Conservation (phyloP, 2,329 filamentous ascomycete genomes). For the Nemania bipapillata region DNA sequence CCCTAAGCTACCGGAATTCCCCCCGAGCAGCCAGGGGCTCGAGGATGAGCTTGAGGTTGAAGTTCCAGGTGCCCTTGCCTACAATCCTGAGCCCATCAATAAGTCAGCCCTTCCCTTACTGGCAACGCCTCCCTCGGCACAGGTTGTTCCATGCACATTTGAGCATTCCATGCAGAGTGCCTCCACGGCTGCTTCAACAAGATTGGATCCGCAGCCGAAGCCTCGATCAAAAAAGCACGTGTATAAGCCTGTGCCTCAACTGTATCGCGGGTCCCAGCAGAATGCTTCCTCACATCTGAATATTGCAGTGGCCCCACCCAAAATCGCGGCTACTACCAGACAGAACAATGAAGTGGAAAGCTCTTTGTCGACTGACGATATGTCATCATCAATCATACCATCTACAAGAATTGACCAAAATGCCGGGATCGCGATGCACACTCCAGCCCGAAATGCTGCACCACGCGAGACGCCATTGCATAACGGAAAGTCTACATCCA, state of each 20-base stretch:
- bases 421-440: slow-evolving; percentile 17
- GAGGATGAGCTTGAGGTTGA: slow-evolving; percentile 52
- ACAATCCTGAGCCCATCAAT: slow-evolving; percentile 41
- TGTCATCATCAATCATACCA: slow-evolving; percentile 46
- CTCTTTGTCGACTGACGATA: slow-evolving; percentile 39
- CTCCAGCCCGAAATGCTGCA: slow-evolving; percentile 6
- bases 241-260: slow-evolving; percentile 32
- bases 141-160: slow-evolving; percentile 49
- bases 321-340: background rate
- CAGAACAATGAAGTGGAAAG: slow-evolving; percentile 27
- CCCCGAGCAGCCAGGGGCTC: slow-evolving; percentile 46
- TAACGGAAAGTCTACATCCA: background rate
- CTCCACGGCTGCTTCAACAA: slow-evolving; percentile 18
- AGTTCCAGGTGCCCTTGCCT: slow-evolving; percentile 44
- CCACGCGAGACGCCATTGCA: slow-evolving; percentile 12
- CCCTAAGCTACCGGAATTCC: slow-evolving; percentile 33
- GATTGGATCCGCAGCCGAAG: slow-evolving; percentile 12
- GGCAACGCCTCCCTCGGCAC: slow-evolving; percentile 52
- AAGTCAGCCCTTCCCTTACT: slow-evolving; percentile 40
- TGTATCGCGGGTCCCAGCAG: slow-evolving; percentile 40
- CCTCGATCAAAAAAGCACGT: slow-evolving; percentile 20
- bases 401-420: slow-evolving; percentile 40
- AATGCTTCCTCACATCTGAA: slow-evolving; percentile 17
- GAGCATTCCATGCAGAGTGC: slow-evolving; percentile 31
- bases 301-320: background rate